Evolutionary conservation across 23 red algal species (phyloP).

Genomic region (Gracilaria domingensis): DNA sequence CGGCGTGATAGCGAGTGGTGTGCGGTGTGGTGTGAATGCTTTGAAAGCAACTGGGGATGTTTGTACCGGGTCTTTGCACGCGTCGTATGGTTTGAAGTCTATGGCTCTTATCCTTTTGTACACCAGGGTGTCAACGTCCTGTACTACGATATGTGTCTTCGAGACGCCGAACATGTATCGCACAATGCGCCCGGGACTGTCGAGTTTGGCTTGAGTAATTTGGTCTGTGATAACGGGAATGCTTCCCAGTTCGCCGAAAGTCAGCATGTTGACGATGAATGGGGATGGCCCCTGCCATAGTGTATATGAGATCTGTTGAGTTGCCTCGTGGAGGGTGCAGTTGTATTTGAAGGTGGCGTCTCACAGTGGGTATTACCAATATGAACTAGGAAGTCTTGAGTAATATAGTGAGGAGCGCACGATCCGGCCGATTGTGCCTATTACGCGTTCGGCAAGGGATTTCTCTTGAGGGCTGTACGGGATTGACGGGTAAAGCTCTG

Average conservation of each 20-base stretch:
- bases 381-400: neutral
- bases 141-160: neutral
- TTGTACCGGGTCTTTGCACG: neutral
- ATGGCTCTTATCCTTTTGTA: neutral
- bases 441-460: neutral
- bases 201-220: neutral
- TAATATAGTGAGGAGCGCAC: neutral
- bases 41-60: neutral
- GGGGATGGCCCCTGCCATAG: neutral
- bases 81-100: neutral
- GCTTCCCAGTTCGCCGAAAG: conserved; percentile 22
- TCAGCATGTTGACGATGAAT: neutral
- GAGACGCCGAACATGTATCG: neutral
- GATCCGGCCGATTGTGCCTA: neutral
- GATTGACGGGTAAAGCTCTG: neutral
- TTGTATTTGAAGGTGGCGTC: conserved; percentile 12
- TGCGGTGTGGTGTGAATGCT: neutral
- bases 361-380: neutral
- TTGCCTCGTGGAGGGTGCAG: neutral
- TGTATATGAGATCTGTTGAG: neutral
- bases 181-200: neutral
- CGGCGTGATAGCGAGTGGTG: too few relatives aligned
- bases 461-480: conserved; percentile 2
- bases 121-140: neutral
- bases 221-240: neutral